A percentile compares a stretch with the other conserved stretches of the same genome.
Conservation (phyloP, 2,329 filamentous ascomycete genomes). For the Alternaria alternata region DNA sequence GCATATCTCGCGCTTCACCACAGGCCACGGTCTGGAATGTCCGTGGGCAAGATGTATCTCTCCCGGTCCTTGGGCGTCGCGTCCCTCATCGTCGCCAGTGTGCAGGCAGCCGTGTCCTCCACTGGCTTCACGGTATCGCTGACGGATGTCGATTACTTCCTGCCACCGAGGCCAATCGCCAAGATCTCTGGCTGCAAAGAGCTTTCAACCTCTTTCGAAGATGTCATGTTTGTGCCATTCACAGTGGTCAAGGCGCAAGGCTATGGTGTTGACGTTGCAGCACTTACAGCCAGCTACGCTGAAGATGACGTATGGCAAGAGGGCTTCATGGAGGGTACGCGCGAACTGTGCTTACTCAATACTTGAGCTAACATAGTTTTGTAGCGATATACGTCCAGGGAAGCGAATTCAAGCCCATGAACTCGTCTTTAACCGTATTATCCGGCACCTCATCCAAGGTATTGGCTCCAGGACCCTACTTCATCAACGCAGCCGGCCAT, state of each 20-base stretch:
- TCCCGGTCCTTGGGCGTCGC: conserved; percentile 8
- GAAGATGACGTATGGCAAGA: conserved; percentile 54
- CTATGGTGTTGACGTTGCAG: background rate
- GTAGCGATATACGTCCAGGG: conserved; percentile 36
- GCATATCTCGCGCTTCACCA: background rate
- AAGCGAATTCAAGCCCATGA: conserved; percentile 31
- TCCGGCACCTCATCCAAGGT: conserved; percentile 24
- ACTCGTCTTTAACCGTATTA: conserved; percentile 26
- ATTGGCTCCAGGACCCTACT: conserved; percentile 60
- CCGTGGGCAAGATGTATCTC: conserved; percentile 20
- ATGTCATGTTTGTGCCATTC: conserved; percentile 47
- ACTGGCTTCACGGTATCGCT: conserved; percentile 54
- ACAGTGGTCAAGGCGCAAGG: conserved; percentile 47
- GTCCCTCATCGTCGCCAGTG: conserved; percentile 11
- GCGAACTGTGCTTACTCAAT: background rate
- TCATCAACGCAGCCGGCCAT: conserved; percentile 56
- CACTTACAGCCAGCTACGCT: conserved; percentile 39
- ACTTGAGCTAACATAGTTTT: conserved; percentile 34
- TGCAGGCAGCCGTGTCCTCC: conserved; percentile 34
- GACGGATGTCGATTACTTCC: conserved; percentile 52
- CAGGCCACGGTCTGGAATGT: background rate
- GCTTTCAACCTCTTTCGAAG: conserved; percentile 27
- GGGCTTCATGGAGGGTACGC: conserved; percentile 49
- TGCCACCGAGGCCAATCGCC: conserved; percentile 49
- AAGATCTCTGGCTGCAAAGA: conserved; percentile 36